Conservation (phyloP, 2,329 filamentous ascomycete species). For the Fusarium sp. region DNA sequence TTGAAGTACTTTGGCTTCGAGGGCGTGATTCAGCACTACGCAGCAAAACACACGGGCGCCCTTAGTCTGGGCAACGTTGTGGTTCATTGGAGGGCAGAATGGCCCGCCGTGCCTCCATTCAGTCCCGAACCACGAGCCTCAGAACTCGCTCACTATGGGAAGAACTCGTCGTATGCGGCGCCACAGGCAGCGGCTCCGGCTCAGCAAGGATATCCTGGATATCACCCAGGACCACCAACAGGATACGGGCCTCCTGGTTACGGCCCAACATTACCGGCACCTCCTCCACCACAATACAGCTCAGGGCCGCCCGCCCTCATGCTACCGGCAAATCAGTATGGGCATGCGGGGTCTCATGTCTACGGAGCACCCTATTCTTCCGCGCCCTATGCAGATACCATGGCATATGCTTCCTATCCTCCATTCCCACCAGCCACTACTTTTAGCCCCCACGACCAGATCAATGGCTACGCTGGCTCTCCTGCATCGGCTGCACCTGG, state of each 20-base stretch:
- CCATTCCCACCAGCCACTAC: conserved; percentile 15
- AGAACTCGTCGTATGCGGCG: conserved; percentile 12
- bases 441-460: conserved; percentile 14
- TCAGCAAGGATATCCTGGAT: conserved; percentile 26
- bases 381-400: conserved; percentile 28
- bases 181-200: conserved; percentile 2
- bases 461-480: conserved; percentile 18
- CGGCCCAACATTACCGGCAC: conserved; percentile 16
- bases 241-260: conserved; percentile 38
- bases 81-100: conserved; percentile 85
- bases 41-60: conserved; percentile 82
- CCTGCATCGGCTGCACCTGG: not conserved
- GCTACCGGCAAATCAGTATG: conserved; percentile 17
- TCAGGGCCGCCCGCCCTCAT: conserved; percentile 23
- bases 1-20: conserved; percentile 83
- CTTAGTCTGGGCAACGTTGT: conserved; percentile 81
- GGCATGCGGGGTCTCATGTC: conserved; percentile 19
- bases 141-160: conserved; percentile 40
- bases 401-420: conserved; percentile 32
- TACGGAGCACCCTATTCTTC: conserved; percentile 30
- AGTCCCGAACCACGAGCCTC: conserved; percentile 69
- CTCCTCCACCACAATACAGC: conserved; percentile 16
- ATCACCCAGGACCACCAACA: conserved; percentile 22
- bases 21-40: conserved; percentile 86
- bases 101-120: conserved; percentile 84